Evolutionary conservation across 306 rosid genomes (phyloP), one percentile per base, ranked within the genome.

Genomic region (Macrotyloma uniflorum): DNA sequence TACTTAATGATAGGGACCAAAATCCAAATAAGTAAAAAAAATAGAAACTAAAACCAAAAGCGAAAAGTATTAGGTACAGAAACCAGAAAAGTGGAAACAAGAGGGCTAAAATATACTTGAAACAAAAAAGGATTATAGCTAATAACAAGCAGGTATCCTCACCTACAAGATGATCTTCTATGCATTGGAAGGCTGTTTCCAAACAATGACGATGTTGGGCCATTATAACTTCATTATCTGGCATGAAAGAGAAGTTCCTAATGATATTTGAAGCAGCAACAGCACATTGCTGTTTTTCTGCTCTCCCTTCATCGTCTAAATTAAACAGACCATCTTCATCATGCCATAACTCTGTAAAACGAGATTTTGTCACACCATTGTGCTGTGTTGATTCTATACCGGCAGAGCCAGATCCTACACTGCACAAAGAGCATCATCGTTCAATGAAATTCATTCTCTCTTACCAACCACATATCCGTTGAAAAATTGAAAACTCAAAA

Each of bases 201-300:
- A 96, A 75, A 80, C 96, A 91, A 83, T 96, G 99, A 62, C 98
- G 97, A 83, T 91, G 88, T 45, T 83, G 96, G 74, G 96, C 99
- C 99, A 96, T 96, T 83, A 91, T 87, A 64, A 87, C 84, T 83
- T 96, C 99, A 85, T 96, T 96, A 20, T 96, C 99, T 49, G 97
- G 99, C 98, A 96, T 96, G 85, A 96, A 96, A 65, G 99, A 96
- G 83, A 96, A 96, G 86, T 96, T 96, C 58, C 98, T 87, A 64
- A 96, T 83, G 79, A 96, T 78, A 88, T 96, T 96, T 74, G 99
- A 96, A 80, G 98, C 99, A 54, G 82, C 95, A 79, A 90, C 97
- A 68, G 98, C 98, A 83, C 97, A 91, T 32, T 86, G 93, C 82
- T 96, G 98, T 72, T 84, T 96, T 84, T 96, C 99, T 33, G 90